Conservation (phyloP, 2,329 filamentous ascomycete genomes). For the Chaetomium sp. region DNA sequence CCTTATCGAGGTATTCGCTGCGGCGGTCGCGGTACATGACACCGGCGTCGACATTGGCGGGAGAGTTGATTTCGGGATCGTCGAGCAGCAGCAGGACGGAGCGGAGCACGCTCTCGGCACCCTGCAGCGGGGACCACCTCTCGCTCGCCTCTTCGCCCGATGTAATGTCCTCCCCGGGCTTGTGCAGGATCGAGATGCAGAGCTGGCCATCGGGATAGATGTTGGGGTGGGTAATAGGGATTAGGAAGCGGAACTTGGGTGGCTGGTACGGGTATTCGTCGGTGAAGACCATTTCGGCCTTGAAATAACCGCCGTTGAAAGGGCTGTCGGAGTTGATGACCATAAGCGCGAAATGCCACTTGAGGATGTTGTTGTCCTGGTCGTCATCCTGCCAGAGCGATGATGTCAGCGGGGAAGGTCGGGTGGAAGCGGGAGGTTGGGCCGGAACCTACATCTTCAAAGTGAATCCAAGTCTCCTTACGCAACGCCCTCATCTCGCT, state of each 20-base stretch:
- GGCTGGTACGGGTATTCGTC: constrained; percentile 87
- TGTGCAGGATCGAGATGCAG: constrained; percentile 95
- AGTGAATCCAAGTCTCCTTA: constrained; percentile 92
- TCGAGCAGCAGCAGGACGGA: constrained; percentile 91
- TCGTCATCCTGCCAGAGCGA: constrained; percentile 58
- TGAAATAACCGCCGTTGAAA: constrained; percentile 93
- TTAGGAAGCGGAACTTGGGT: constrained; percentile 82
- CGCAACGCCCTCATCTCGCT: constrained; percentile 79
- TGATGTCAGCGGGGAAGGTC: constrained; percentile 2
- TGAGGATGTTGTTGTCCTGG: constrained; percentile 71
- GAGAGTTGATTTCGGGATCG: constrained; percentile 88
- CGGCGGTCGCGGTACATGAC: constrained; percentile 79
- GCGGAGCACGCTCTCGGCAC: constrained; percentile 91
- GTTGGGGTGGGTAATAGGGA: constrained; percentile 86
- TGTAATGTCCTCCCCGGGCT: constrained; percentile 87
- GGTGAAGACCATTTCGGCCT: constrained; percentile 83
- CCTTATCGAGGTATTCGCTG: constrained; percentile 68
- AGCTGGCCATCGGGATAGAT: constrained; percentile 88
- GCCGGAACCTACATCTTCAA: constrained; percentile 53
- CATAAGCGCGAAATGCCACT: constrained; percentile 86
- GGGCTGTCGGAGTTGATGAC: constrained; percentile 89
- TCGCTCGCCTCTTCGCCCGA: constrained; percentile 89
- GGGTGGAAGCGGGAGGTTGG: not conserved
- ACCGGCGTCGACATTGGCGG: constrained; percentile 91
- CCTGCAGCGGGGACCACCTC: constrained; percentile 91